phyloP scores from a whole-genome alignment of 2,329 filamentous ascomycete genomes.

The Aspergillus hortae region DNA sequence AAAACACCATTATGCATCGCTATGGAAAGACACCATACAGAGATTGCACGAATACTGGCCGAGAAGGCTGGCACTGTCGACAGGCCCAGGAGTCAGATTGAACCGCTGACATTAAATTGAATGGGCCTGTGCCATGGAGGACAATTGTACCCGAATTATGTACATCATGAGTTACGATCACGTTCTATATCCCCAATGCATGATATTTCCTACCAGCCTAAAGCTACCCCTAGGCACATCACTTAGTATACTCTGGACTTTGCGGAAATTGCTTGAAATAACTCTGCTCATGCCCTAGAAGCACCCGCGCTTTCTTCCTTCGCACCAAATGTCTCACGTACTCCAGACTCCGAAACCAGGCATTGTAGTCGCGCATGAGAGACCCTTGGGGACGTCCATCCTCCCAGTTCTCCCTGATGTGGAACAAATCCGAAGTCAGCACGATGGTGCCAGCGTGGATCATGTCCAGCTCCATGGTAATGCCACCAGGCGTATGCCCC shows the following conservation, averaged over 20 bases:
- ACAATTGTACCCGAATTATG: too few species aligned
- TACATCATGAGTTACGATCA: too few species aligned
- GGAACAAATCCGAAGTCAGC: background rate
- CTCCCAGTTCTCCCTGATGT: slow-evolving; percentile 1
- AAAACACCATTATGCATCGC: too few species aligned
- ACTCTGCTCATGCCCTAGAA: slow-evolving; percentile 1
- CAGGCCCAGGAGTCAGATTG: too few species aligned
- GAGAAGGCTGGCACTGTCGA: too few species aligned
- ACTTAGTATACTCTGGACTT: background rate
- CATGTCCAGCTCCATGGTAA: background rate
- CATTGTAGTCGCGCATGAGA: slow-evolving; percentile 1
- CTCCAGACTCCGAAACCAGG: slow-evolving; percentile 1
- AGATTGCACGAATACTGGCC: too few species aligned
- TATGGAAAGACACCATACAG: too few species aligned
- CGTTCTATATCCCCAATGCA: too few species aligned
- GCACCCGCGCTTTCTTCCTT: slow-evolving; percentile 1
- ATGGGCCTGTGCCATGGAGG: too few species aligned
- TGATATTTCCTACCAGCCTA: too few species aligned
- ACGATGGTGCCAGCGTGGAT: background rate
- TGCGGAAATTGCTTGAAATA: background rate
- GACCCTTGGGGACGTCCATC: background rate
- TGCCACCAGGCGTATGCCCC: background rate
- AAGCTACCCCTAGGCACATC: too few species aligned
- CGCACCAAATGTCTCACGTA: slow-evolving; percentile 1
- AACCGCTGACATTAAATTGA: too few species aligned